phyloP scores from a whole-genome alignment of 2,329 filamentous ascomycete species.

The Penicillium sp. region DNA sequence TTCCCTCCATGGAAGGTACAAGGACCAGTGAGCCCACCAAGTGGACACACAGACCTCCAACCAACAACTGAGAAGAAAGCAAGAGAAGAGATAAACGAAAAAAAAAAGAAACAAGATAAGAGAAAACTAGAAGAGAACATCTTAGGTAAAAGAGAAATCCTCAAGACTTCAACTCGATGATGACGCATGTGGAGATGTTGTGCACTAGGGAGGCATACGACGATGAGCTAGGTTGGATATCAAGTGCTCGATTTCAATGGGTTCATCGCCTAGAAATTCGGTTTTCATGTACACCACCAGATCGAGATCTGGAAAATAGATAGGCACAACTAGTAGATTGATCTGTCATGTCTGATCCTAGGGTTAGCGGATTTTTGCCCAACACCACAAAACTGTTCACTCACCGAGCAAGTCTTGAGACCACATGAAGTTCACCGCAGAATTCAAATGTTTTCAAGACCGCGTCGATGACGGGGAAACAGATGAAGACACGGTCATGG shows the following conservation, averaged over 20 bases:
- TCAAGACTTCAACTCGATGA: constrained; percentile 3
- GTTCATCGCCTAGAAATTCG: constrained; percentile 3
- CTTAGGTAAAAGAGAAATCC: background rate
- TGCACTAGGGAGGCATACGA: background rate
- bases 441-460: constrained; percentile 4
- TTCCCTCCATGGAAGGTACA: background rate
- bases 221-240: background rate
- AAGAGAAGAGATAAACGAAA: constrained; percentile 2
- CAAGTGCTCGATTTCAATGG: background rate
- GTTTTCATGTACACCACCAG: constrained; percentile 10
- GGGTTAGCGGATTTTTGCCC: background rate
- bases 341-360: constrained; percentile 12
- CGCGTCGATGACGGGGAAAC: constrained; percentile 2
- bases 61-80: constrained; percentile 15
- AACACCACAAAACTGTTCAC: background rate
- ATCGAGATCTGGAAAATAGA: constrained; percentile 2
- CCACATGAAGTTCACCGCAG: constrained; percentile 7
- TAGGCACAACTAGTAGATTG: constrained; percentile 14
- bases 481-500: constrained; percentile 6
- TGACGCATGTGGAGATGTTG: background rate
- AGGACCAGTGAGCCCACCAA: background rate
- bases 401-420: constrained; percentile 13
- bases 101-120: constrained; percentile 3
- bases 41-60: background rate
- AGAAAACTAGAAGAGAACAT: constrained; percentile 12